Conservation (phyloP, 768 basidiomycete species). For the Suillus brevipes region DNA sequence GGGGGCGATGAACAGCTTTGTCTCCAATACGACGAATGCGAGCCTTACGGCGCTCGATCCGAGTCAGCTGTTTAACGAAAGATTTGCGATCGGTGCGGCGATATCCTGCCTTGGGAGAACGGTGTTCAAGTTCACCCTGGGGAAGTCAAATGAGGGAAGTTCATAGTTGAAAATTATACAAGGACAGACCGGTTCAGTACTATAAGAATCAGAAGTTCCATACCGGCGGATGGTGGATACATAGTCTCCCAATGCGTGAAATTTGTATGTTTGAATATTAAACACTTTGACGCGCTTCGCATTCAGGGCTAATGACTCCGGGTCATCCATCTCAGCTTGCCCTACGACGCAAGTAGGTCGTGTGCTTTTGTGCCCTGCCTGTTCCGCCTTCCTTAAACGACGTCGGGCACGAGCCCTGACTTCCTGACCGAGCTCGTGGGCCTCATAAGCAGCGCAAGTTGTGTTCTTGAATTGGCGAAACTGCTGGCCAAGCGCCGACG, state of each 20-base stretch:
- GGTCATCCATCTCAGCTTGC: too few relatives aligned
- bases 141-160: neutral
- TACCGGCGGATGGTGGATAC: constrained; percentile 14
- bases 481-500: neutral
- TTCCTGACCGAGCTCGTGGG: neutral
- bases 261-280: constrained; percentile 27
- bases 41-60: constrained; percentile 4
- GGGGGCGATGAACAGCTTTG: neutral
- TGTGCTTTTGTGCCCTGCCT: neutral
- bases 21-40: neutral
- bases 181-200: constrained; percentile 27
- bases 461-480: neutral
- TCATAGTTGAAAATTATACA: too few relatives aligned
- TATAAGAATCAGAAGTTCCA: constrained; percentile 38
- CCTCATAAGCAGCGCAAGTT: neutral
- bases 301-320: neutral
- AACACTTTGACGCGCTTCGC: neutral
- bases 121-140: constrained; percentile 17
- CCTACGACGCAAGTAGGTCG: too few relatives aligned
- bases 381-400: constrained; percentile 4
- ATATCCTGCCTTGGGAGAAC: constrained; percentile 2
- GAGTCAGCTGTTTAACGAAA: neutral
- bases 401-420: neutral
- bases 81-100: neutral
- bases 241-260: constrained; percentile 25